Conservation (phyloP, 2,329 filamentous ascomycete species). For the Botryotinia convoluta region DNA sequence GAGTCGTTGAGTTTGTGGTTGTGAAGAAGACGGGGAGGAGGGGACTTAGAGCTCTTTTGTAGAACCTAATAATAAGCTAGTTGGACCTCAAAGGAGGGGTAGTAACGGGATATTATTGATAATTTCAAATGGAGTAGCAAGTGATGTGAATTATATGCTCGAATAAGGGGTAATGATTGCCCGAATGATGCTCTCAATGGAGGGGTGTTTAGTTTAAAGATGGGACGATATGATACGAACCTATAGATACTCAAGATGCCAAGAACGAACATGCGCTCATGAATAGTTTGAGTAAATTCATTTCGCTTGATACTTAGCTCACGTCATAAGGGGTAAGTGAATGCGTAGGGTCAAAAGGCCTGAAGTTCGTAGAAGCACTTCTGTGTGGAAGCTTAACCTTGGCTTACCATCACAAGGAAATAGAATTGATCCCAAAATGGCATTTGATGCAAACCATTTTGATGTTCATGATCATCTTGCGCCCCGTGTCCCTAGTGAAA, state of each 20-base stretch:
- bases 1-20: background rate
- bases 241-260: background rate
- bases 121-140: background rate
- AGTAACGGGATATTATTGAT: background rate
- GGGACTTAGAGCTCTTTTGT: conserved; percentile 3
- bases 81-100: background rate
- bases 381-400: conserved; percentile 5
- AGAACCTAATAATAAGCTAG: background rate
- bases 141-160: background rate
- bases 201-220: background rate
- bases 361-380: background rate
- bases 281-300: background rate
- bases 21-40: background rate
- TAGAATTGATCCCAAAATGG: background rate
- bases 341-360: conserved; percentile 6
- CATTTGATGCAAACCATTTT: background rate
- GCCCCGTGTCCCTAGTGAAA: conserved; percentile 1
- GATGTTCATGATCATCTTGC: conserved; percentile 9
- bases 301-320: background rate
- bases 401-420: conserved; percentile 18
- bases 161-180: background rate
- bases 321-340: background rate
- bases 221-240: background rate
- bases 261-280: background rate
- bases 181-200: background rate